Base-by-base conservation (phyloP, 1,139 yeast genomes). In the Taphrina communis region DNA sequence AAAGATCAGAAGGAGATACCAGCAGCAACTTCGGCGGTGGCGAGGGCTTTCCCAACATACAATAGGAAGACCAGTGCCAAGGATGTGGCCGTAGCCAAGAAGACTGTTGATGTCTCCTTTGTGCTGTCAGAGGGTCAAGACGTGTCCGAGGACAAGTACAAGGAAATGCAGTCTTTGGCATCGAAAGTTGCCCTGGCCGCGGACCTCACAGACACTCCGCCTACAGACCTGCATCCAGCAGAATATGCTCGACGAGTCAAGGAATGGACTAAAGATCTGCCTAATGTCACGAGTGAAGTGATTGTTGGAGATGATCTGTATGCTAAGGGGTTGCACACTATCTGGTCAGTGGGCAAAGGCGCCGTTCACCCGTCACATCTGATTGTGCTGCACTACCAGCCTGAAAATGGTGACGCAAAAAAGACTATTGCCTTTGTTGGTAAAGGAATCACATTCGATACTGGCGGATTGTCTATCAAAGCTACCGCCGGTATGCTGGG, bases 381-480 rank as follows among this genome's bases (percentile, higher is more conserved):
- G 17, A 39, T 60, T 41, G 39, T 60, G 35, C 57, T 60, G 36
- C 52, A 60, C 38, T 60, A 60, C 41, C 36, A 48, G 6, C 57
- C 65, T 8, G 44, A 50, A 17, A 38, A 21, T 35, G 56, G 65
- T 7, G 52, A 48, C 17, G 36, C 41, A 25, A 48, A 52, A 19
- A 60, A 60, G 52, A 44, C 59, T 46, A 55, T 67, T 46, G 70
- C 66, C 14, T 58, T 67, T 31, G 70, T 67, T 11, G 70, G 70
- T 12, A 67, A 68, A 39, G 70, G 70, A 25, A 50, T 68, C 17
- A 68, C 70, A 6, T 68, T 51, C 55, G 70, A 68, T 39, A 52
- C 69, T 12, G 70, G 70, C 51, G 70, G 70, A 56, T 51, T 68
- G 31, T 50, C 60, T 11, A 63, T 68, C 58, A 68, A 68, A 56